A percentile compares a stretch with the other conserved stretches of the same genome.
Evolutionary conservation across 164 flowering plant genomes (phyloP).

Genomic region (Vitis amurensis): DNA sequence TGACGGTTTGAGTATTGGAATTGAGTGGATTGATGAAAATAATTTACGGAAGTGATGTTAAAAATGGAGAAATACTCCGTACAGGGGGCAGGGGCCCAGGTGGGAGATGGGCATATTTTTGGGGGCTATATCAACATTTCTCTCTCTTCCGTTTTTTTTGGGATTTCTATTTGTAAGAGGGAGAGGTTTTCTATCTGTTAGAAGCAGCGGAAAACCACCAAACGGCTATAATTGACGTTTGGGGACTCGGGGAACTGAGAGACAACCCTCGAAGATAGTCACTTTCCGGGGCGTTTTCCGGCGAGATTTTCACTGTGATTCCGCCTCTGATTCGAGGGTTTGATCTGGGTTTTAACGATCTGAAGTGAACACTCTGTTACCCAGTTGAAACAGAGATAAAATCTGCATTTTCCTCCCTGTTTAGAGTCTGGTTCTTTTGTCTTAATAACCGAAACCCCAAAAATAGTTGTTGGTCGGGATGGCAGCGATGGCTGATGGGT

Average conservation of each 20-base stretch:
- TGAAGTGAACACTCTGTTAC: not conserved
- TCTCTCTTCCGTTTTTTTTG: constrained; percentile 6
- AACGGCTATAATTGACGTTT: constrained; percentile 41
- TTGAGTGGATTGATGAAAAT: no score
- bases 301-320: constrained; percentile 13
- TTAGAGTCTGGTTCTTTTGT: not conserved
- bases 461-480: constrained; percentile 7
- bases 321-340: constrained; percentile 13
- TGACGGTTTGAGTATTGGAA: no score
- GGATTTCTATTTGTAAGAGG: constrained; percentile 1
- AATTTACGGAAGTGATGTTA: no score
- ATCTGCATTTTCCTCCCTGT: constrained; percentile 4
- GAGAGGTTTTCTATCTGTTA: constrained; percentile 9
- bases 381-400: not conserved
- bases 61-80: no score
- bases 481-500: constrained; percentile 61
- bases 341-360: constrained; percentile 26
- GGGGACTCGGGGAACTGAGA: not conserved
- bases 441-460: not conserved
- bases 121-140: not conserved
- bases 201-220: constrained; percentile 31
- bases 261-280: constrained; percentile 5
- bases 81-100: no score
- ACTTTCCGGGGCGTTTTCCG: constrained; percentile 1
- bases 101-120: no score